Evolutionary conservation across 2,329 filamentous ascomycete genomes (phyloP).

Genomic region (Ophiostoma tasmaniense): DNA sequence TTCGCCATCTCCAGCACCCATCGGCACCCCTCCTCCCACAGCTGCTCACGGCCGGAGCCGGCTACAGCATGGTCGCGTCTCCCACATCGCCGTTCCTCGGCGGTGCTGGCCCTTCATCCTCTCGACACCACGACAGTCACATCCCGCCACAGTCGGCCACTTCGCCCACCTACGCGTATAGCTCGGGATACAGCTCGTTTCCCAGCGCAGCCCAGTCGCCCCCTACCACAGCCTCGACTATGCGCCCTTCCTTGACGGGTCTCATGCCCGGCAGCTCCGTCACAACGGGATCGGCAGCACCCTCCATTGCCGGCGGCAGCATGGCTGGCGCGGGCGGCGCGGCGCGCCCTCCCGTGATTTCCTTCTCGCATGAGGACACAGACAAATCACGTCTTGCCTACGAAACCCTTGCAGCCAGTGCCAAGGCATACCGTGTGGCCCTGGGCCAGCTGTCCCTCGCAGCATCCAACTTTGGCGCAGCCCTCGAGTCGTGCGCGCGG

Average conservation of each 20-base stretch:
- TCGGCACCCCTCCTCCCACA: neutral
- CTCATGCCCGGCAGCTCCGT: neutral
- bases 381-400: slow-evolving; percentile 55
- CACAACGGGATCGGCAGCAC: slow-evolving; percentile 3
- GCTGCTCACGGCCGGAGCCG: neutral
- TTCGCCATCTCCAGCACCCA: neutral
- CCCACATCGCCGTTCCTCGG: neutral
- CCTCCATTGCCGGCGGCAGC: neutral
- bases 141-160: neutral
- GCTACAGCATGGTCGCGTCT: neutral
- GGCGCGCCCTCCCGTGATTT: neutral
- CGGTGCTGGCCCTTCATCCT: neutral
- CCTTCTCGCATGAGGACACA: slow-evolving; percentile 49
- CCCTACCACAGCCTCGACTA: slow-evolving; percentile 12
- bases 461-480: slow-evolving; percentile 54
- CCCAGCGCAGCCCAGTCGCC: slow-evolving; percentile 13
- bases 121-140: neutral
- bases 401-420: slow-evolving; percentile 50
- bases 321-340: neutral
- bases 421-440: slow-evolving; percentile 55
- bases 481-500: slow-evolving; percentile 59
- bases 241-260: slow-evolving; percentile 12
- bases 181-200: slow-evolving; percentile 16
- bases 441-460: slow-evolving; percentile 52
- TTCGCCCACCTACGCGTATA: neutral